A percentile compares a stretch with the other conserved stretches of the same genome.
Conservation (phyloP, 768 basidiomycete species). For the Mycena belliarum region DNA sequence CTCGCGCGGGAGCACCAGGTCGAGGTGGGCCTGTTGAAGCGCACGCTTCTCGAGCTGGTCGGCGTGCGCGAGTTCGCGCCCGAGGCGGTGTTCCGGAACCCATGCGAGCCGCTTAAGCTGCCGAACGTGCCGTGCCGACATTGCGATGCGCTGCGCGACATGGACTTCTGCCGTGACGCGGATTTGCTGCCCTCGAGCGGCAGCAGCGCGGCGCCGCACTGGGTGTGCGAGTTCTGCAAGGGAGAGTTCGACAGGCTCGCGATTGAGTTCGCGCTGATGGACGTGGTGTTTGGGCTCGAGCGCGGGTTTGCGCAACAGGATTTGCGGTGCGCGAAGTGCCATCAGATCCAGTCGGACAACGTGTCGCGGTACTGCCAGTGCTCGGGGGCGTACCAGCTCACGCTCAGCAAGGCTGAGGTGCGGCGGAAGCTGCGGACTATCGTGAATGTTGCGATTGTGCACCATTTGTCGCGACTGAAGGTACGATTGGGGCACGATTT, state of each 20-base stretch:
- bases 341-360: conserved; percentile 88
- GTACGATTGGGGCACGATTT: conserved; percentile 37
- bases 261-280: conserved; percentile 87
- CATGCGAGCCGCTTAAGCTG: conserved; percentile 85
- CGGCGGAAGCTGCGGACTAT: conserved; percentile 76
- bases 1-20: conserved; percentile 80
- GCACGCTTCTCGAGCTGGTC: conserved; percentile 86
- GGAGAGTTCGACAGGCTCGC: conserved; percentile 86
- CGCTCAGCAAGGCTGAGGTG: conserved; percentile 70
- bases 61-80: conserved; percentile 83
- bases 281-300: conserved; percentile 69
- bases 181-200: conserved; percentile 72
- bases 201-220: conserved; percentile 52
- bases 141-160: conserved; percentile 84
- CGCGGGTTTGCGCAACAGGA: conserved; percentile 86
- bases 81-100: conserved; percentile 87
- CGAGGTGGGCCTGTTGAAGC: conserved; percentile 86
- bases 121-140: conserved; percentile 85
- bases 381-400: conserved; percentile 81
- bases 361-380: conserved; percentile 84
- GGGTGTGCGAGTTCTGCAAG: conserved; percentile 72
- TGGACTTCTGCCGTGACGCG: conserved; percentile 94
- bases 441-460: conserved; percentile 77
- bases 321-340: conserved; percentile 84
- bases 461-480: conserved; percentile 67